phyloP scores from a whole-genome alignment of 352 stramenopile species.

The Detonula confervacea region DNA sequence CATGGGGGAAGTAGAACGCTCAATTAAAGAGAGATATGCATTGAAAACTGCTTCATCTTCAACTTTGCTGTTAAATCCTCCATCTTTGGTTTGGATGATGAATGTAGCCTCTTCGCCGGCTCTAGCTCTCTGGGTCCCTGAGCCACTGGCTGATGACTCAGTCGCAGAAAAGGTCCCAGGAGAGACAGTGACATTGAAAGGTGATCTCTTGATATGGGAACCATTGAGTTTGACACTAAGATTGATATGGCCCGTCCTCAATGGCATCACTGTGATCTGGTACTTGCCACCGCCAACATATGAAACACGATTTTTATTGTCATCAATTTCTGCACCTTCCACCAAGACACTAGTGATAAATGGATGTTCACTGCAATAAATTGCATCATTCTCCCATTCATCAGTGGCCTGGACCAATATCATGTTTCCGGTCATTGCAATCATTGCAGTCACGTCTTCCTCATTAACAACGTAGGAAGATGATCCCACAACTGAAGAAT shows the following conservation, averaged over 20 bases:
- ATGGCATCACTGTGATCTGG: conserved; percentile 27
- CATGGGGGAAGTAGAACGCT: not conserved
- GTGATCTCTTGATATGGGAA: conserved; percentile 33
- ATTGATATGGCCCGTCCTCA: conserved; percentile 25
- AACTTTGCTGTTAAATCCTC: conserved; percentile 39
- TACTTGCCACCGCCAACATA: conserved; percentile 40
- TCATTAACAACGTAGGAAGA: conserved; percentile 45
- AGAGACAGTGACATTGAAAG: conserved; percentile 37
- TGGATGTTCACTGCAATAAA: conserved; percentile 30
- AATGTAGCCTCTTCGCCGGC: conserved; percentile 44
- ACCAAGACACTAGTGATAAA: conserved; percentile 33
- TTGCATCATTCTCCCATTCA: conserved; percentile 40
- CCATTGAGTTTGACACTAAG: conserved; percentile 51
- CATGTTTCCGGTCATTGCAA: conserved; percentile 46
- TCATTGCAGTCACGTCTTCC: conserved; percentile 29
- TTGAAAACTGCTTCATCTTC: conserved; percentile 41
- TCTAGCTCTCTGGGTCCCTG: conserved; percentile 22
- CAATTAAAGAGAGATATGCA: conserved; percentile 26
- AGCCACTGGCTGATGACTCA: conserved; percentile 41
- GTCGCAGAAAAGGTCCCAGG: conserved; percentile 28
- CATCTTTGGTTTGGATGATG: conserved; percentile 50
- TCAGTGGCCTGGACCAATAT: conserved; percentile 43
- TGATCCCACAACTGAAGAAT: conserved; percentile 35
- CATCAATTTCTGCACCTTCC: conserved; percentile 31
- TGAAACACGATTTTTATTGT: conserved; percentile 1